Evolutionary conservation across 495 filamentous ascomycete species (phyloP), one percentile per base, ranked within the genome.

Genomic region (Margaritispora aquatica): DNA sequence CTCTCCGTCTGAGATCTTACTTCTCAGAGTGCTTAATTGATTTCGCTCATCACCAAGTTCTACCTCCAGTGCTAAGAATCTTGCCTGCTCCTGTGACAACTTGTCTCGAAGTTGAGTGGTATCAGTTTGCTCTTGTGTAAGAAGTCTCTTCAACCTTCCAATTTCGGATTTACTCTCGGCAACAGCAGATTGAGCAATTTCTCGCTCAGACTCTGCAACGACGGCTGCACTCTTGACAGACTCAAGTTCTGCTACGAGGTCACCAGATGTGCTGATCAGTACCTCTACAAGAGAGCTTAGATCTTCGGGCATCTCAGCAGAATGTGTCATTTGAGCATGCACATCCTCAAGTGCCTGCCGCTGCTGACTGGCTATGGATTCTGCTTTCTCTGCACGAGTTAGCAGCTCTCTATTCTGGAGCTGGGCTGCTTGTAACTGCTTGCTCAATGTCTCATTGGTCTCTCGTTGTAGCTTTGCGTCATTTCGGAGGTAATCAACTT

Each of bases 1-100:
- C 66, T 92, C 88, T 29, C 88, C 90, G 41, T 88, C 86, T 4
- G 85, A 80, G 66, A 94, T 83, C 69, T 84, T 85, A 15, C 74
- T 73, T 55, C 88, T 81, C 26, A 96, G 75, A 17, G 81, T 73
- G 41, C 75, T 77, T 23, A 93, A 75, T 58, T 88, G 84, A 10
- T 77, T 72, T 24, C 85, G 83, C 53, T 88, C 84, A 29, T 87
- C 80, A 8, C 80, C 73, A 22, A 96, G 72, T 63, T 95, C 88
- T 20, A 72, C 71, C 55, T 83, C 77, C 20, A 92, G 71, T 0
- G 80, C 76, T 0, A 71, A 64, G 1, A 81, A 72, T 62, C 84
- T 84, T 3, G 82, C 80, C 58, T 78, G 78, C 60, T 86, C 82
- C 46, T 84, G 76, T 19, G 77, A 76, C 3, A 87, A 63, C 1